Evolutionary conservation across 1,284 basidiomycete species (phyloP), one percentile per base, ranked within the genome.

Genomic region (Cryptococcus floricola): DNA sequence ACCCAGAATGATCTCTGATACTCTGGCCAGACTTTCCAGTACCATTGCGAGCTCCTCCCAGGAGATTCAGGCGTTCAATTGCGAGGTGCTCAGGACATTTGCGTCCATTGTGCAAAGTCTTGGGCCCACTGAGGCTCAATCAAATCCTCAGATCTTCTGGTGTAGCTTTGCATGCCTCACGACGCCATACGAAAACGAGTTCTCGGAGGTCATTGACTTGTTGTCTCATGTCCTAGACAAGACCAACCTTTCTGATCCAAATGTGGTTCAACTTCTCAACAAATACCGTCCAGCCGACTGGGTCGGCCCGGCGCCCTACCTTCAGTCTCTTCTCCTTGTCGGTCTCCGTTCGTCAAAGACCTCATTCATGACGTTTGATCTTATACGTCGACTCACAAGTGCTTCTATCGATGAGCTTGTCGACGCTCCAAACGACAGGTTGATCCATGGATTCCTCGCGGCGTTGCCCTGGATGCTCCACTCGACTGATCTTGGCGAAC

Each of bases 381-480:
- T 90, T 25, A 80, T 97, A 28, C 83, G 85, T 57, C 81, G 77
- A 9, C 78, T 95, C 23, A 79, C 86, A 16, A 84, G 82, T 66
- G 78, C 89, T 46, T 76, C 82, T 14, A 84, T 88, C 58, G 79
- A 82, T 13, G 81, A 83, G 19, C 79, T 95, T 25, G 84, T 95
- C 42, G 91, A 95, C 74, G 74, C 83, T 31, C 81, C 85, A 1
- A 82, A 83, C 41, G 85, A 84, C 43, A 85, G 91, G 31, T 79
- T 96, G 9, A 83, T 90, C 12, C 89, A 92, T 69, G 79, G 94
- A 31, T 95, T 94, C 70, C 85, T 89, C 0, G 80, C 87, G 5
- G 84, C 85, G 1, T 78, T 97, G n/a, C 93, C 94, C 0, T 92
- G 89, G 87, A 94, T 90, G 77, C 77, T 96, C 34, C 85, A 88